phyloP scores from a whole-genome alignment of 1,284 basidiomycete species.

The Microbotryum violaceum region DNA sequence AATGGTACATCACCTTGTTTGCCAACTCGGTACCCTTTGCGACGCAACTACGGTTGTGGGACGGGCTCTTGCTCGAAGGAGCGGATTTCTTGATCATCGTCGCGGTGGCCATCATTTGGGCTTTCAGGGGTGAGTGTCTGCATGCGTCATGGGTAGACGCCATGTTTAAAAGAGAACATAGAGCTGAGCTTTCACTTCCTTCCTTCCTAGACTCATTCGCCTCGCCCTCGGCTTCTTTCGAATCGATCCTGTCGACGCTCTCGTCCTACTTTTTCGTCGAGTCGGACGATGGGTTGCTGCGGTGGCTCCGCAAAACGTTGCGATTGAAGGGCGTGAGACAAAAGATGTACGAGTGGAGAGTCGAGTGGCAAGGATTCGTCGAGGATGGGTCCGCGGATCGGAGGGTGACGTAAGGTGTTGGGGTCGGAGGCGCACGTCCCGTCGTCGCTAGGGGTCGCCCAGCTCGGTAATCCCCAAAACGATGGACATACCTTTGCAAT shows the following conservation, averaged over 20 bases:
- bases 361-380: conserved; percentile 64
- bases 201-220: conserved; percentile 60
- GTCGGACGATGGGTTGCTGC: conserved; percentile 68
- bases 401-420: conserved; percentile 14
- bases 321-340: conserved; percentile 45
- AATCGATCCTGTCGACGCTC: conserved; percentile 76
- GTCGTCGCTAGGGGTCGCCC: neutral
- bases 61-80: conserved; percentile 83
- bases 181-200: too few relatives aligned
- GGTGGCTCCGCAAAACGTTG: conserved; percentile 69
- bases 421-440: neutral
- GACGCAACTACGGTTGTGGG: conserved; percentile 89
- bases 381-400: conserved; percentile 45
- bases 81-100: conserved; percentile 78
- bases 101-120: conserved; percentile 82
- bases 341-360: conserved; percentile 63
- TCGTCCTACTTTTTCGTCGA: conserved; percentile 88
- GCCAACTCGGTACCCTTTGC: conserved; percentile 94
- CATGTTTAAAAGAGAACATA: too few relatives aligned
- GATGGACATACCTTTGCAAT: too few relatives aligned
- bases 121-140: conserved; percentile 59
- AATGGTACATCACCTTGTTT: conserved; percentile 94
- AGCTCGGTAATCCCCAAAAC: too few relatives aligned
- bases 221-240: conserved; percentile 69
- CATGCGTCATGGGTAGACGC: neutral